These are phyloP conservation scores for Hyphopichia pseudoburtonii DNA, from an alignment of 1,139 yeast genomes.

Conservation along the genomic window DNA sequence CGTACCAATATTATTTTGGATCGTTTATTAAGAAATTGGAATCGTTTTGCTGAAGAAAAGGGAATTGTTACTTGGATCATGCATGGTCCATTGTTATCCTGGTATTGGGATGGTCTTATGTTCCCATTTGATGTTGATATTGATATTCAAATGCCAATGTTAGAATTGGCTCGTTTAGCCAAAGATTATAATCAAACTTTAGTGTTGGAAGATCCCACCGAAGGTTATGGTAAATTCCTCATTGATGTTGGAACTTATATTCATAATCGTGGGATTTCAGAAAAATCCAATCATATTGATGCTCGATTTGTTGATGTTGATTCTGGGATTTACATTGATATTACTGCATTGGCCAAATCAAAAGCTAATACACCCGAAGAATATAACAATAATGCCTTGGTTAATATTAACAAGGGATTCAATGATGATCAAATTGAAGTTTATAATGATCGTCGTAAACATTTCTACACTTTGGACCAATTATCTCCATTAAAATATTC, in stretches of 20 bases:
- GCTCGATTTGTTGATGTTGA: constrained; percentile 29
- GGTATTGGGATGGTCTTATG: constrained; percentile 50
- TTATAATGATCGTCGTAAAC: constrained; percentile 50
- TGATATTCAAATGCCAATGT: constrained; percentile 45
- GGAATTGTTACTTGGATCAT: constrained; percentile 31
- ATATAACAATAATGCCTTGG: constrained; percentile 17
- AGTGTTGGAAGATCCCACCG: constrained; percentile 36
- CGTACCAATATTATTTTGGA: constrained; percentile 27
- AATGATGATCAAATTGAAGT: constrained; percentile 18
- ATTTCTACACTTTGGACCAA: constrained; percentile 39
- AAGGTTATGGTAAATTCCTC: constrained; percentile 25
- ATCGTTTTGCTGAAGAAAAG: constrained; percentile 26
- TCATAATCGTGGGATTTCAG: constrained; percentile 22
- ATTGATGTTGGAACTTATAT: constrained; percentile 26
- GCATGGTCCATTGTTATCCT: constrained; percentile 29
- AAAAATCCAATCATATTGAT: constrained; percentile 22
- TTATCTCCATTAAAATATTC: constrained; percentile 34
- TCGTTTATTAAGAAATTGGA: constrained; percentile 22
- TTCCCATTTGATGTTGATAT: constrained; percentile 58
- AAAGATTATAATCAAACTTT: constrained; percentile 40
- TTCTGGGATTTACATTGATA: constrained; percentile 27
- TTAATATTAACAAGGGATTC: constrained; percentile 12
- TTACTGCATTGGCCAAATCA: constrained; percentile 21
- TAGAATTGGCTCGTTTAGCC: constrained; percentile 37
- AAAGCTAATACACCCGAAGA: constrained; percentile 14